Evolutionary conservation across 352 stramenopile genomes (phyloP), one percentile per base, ranked within the genome.

Genomic region (Phytophthora europaea): DNA sequence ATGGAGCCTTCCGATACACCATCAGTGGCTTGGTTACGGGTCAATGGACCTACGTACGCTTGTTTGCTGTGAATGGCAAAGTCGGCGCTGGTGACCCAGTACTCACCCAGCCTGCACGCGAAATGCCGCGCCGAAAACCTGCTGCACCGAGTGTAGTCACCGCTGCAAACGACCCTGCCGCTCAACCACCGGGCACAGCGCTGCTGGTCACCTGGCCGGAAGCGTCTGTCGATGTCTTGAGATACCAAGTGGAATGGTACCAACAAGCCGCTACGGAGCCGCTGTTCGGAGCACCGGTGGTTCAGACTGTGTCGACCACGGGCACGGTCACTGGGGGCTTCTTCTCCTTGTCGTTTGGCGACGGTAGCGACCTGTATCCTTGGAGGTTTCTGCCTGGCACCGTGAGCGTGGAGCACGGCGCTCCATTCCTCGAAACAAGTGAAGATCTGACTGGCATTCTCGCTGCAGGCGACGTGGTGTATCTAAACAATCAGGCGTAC

Each of bases 381-480:
- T 85, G 76, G 38, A 73, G 72, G 18, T 51, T 67, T 31, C 70
- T 96, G 6, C 88, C 88, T 3, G 89, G 88, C 10, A 80, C 78
- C 0, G 69, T 91, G 5, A 78, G 76, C 53, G 86, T 88, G 23
- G 83, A 94, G 0, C 61, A 92, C 8, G 75, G 82, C 6, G 75
- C 88, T 23, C 38, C 71, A 1, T 94, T 83, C 36, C 56, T 98
- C 9, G 85, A 89, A n/a, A 98, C 93, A 1, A 88, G 91, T 10
- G 57, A 75, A 2, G 96, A 99, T 67, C 78, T 98, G 28, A 98
- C 95, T 23, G 83, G 91, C n/a, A 70, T 93, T 28, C 65, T 99
- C 13, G 65, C 85, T 15, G 82, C 79, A 20, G 95, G 94, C 6
- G 96, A 99, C 65, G 28, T 89, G 9, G 79, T 99, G 18, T 61